These are phyloP conservation scores for Dactylellina sp. DNA, from an alignment of 2,329 filamentous ascomycete genomes.

Conservation along the genomic window DNA sequence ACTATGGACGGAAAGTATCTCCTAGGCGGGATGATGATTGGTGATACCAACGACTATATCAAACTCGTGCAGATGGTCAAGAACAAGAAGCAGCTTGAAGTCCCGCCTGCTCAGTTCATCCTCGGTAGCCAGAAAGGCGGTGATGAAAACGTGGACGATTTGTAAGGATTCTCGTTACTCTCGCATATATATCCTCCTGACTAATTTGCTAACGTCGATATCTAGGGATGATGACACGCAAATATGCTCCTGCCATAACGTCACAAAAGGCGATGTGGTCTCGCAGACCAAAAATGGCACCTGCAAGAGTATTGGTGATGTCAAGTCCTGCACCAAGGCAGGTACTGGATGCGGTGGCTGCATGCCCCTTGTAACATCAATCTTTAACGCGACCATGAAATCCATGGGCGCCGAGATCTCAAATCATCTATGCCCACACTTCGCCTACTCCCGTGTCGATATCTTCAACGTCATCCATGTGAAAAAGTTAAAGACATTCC, in stretches of 20 bases:
- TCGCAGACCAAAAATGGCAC: constrained; percentile 78
- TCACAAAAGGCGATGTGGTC: constrained; percentile 83
- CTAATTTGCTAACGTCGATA: constrained; percentile 53
- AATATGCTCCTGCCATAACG: constrained; percentile 93
- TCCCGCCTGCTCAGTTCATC: constrained; percentile 84
- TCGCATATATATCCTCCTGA: no score
- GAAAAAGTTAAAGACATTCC: constrained; percentile 78
- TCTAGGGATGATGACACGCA: constrained; percentile 79
- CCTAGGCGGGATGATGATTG: constrained; percentile 97
- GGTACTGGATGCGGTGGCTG: constrained; percentile 92
- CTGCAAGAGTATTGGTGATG: constrained; percentile 82
- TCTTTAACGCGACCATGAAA: constrained; percentile 89
- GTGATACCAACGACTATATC: constrained; percentile 89
- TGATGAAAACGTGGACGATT: constrained; percentile 76
- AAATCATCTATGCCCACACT: constrained; percentile 87
- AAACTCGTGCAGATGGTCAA: constrained; percentile 90
- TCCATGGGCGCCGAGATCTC: constrained; percentile 87
- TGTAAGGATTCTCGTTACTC: constrained; percentile 67
- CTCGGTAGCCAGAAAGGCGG: constrained; percentile 79
- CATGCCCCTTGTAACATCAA: constrained; percentile 86
- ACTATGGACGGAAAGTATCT: constrained; percentile 89
- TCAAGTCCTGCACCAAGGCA: constrained; percentile 91
- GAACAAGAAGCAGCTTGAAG: constrained; percentile 80
- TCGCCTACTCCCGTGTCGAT: constrained; percentile 83
- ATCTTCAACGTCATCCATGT: constrained; percentile 90